Base-by-base conservation (phyloP, 2,329 filamentous ascomycete genomes). In the Aspergillus ochraceus region DNA sequence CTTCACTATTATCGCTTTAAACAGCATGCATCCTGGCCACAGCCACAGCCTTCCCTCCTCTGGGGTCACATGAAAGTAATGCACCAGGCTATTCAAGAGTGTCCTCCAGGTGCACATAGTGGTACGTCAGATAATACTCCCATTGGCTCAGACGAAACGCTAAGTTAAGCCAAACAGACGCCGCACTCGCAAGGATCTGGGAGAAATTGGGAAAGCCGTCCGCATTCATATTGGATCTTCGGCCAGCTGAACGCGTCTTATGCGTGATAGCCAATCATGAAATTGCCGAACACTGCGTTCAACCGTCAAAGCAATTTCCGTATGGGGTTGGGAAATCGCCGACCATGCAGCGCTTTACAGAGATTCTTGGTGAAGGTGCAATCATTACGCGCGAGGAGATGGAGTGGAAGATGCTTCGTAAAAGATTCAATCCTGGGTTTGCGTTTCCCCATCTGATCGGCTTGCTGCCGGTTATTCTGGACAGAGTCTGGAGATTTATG, bases 381-480 rank as follows among this genome's bases (percentile, higher is more conserved):
- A 59, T 65, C 9, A 52, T 62, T 14, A 55, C 56, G 4, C 49
- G 54, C 9, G 29, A 64, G 52, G 69, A 67, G 3, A 57, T 63
- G 14, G 29, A 66, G 20, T 74, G 71, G 71, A 74, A 72, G 55
- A 53, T 52, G 0, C 63, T 74, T 29, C 66, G 72, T 39, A 65
- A 65, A 26, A 63, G 68, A n/a, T 73, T 73, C 59, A 75, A 72
- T 50, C 69, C 71, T 0, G 72, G 71, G 14, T 74, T 75, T 54
- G 64, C 68, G 0, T 63, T 66, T 5, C 63, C 60, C 52, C 66
- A 75, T 57, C 63, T 74, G 8, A 63, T 70, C 36, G 70, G 49
- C 1, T 54, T 74, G 24, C 61, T 71, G 4, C 66, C 67, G 2
- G 64, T 61, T n/a, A 67, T 75, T 10, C 54, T 74, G 4, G 68